Base-by-base conservation (phyloP, 331 rosid genomes). In the Pyracantha coccinea region DNA sequence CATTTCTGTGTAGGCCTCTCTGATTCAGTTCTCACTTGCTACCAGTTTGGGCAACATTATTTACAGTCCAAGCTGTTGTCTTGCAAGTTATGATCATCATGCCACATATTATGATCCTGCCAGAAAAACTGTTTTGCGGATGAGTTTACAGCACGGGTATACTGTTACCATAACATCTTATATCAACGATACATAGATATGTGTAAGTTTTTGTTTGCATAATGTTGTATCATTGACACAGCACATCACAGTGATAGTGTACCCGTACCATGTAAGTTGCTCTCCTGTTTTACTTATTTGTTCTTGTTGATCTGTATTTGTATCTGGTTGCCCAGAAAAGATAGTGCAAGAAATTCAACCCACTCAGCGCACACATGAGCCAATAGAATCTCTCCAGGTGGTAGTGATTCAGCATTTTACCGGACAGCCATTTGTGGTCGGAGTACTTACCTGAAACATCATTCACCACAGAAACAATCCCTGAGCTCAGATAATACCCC, bases 401-500 rank as follows among this genome's bases (percentile, higher is more conserved):
- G 76, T 82, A 88, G 12, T 89, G 79, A 65, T 95, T 92, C 55
- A 95, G 69, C 73, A 81, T 86, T 16, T 79, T 71, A 44, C 97
- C 99, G 23, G 89, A 73, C 15, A 95, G 87, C 99, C 99, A 95
- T 38, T 16, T 79, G 72, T 80, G 83, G 5, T 12, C 20, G 27
- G 82, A 79, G 54, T 25, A 74, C 23, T 15, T 75, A 12, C 86
- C 83, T 4, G 92, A 89, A 69, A 79, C 87, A 20, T 80, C 68
- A 27, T 92, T 92, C 2, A 95, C 96, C 27, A 90, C 47, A 4
- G 96, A 90, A 6, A 95, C 97, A 61, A 95, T 83, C 59, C 83
- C 88, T 8, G 99, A 85, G 88, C 99, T 92, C 2, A 95, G 92
- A 35, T 92, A 95, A 77, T 90, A 95, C 1, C 99, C 99, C 89